Conservation (phyloP, 768 basidiomycete genomes). For the Hypsizygus marmoreus region DNA sequence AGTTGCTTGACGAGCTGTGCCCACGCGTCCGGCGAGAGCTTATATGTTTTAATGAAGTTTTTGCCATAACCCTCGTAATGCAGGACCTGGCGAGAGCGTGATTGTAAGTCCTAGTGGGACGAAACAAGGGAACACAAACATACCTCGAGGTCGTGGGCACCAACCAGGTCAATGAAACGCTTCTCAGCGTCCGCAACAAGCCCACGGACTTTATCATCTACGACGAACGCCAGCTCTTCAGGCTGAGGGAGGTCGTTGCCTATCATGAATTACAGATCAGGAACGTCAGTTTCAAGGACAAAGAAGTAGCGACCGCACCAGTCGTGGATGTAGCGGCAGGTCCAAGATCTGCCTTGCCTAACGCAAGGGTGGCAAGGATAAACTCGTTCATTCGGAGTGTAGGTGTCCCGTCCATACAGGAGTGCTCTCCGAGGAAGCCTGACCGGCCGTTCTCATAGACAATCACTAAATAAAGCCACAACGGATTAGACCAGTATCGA, state of each 20-base stretch:
- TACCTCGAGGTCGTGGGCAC: slow-evolving; percentile 78
- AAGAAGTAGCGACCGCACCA: background rate
- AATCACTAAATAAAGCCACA: slow-evolving; percentile 60
- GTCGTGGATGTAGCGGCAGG: slow-evolving; percentile 37
- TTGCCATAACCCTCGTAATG: slow-evolving; percentile 93
- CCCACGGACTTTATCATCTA: slow-evolving; percentile 53
- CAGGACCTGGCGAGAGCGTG: slow-evolving; percentile 51
- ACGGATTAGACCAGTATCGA: background rate
- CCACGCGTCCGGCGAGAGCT: slow-evolving; percentile 91
- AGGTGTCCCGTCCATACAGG: slow-evolving; percentile 93
- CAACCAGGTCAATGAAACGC: slow-evolving; percentile 77
- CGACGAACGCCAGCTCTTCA: slow-evolving; percentile 68
- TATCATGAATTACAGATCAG: slow-evolving; percentile 12
- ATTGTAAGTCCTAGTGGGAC: background rate
- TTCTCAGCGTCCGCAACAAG: slow-evolving; percentile 60
- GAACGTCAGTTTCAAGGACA: background rate
- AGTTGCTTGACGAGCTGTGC: slow-evolving; percentile 95
- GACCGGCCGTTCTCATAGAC: slow-evolving; percentile 95
- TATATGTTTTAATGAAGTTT: slow-evolving; percentile 77
- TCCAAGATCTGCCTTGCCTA: slow-evolving; percentile 77
- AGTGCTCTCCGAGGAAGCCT: slow-evolving; percentile 89
- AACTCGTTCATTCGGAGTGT: slow-evolving; percentile 97
- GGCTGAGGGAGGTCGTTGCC: slow-evolving; percentile 51
- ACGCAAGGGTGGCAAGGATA: slow-evolving; percentile 72
- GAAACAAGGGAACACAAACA: slow-evolving; percentile 18